These are phyloP conservation scores for Macrotyloma uniflorum DNA, from an alignment of 306 rosid species.

Conservation along the genomic window DNA sequence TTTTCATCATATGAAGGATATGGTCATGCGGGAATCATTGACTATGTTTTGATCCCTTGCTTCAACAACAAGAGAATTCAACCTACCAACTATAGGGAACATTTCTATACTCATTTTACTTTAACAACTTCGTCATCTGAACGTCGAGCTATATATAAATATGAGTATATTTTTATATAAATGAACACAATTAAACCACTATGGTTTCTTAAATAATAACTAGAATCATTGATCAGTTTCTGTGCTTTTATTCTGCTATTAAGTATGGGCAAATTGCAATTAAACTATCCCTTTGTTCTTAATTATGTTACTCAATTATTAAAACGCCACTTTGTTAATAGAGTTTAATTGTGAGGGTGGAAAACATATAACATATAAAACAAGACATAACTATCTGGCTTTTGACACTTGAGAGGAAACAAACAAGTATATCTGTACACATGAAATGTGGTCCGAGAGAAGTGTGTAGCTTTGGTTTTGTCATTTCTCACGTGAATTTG, in stretches of 20 bases:
- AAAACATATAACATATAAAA: neutral
- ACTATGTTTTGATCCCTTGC: constrained; percentile 42
- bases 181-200: neutral
- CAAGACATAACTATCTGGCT: constrained; percentile 6
- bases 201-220: constrained; percentile 18
- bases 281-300: neutral
- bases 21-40: constrained; percentile 46
- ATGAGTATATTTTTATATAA: neutral
- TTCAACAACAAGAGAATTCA: constrained; percentile 38
- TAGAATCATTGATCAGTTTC: neutral
- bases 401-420: constrained; percentile 30
- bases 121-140: neutral
- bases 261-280: neutral
- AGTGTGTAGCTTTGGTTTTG: neutral
- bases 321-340: neutral
- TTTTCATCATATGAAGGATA: constrained; percentile 36
- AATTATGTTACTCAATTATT: constrained; percentile 7
- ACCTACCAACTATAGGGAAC: constrained; percentile 10
- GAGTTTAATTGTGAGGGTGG: neutral
- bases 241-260: constrained; percentile 11
- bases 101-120: neutral
- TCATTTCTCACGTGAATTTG: constrained; percentile 46
- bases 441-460: constrained; percentile 23
- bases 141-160: neutral
- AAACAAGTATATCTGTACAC: neutral